Percentiles rank a stretch among this genome's conserved stretches.
phyloP scores from a whole-genome alignment of 306 rosid genomes.

The Quillaja saponaria region DNA sequence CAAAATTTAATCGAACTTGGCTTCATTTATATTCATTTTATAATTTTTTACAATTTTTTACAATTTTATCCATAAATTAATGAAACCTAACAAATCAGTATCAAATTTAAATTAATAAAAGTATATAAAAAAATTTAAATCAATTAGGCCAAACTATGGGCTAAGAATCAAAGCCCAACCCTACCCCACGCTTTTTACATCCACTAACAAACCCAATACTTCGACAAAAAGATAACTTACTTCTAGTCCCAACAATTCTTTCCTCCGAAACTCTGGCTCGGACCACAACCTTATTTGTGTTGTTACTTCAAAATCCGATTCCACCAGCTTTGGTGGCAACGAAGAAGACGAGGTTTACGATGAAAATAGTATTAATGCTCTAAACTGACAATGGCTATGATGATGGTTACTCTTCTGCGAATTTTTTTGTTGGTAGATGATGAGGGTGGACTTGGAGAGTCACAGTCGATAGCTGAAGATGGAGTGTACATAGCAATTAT shows the following conservation, averaged over 20 bases:
- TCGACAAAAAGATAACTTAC: too few species aligned
- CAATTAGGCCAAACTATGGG: not conserved
- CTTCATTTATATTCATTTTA: too few species aligned
- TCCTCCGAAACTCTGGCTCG: constrained; percentile 21
- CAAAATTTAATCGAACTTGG: too few species aligned
- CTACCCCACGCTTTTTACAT: not conserved
- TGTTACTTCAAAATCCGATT: constrained; percentile 41
- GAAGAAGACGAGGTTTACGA: constrained; percentile 10
- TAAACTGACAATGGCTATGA: not conserved
- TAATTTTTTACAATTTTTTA: too few species aligned
- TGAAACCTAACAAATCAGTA: too few species aligned
- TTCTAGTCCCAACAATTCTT: not conserved
- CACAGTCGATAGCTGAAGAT: constrained; percentile 36
- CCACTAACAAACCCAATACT: too few species aligned
- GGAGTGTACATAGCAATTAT: constrained; percentile 52
- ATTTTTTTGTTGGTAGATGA: constrained; percentile 13
- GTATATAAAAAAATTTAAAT: too few species aligned
- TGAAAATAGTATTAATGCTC: too few species aligned
- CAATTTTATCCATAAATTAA: too few species aligned
- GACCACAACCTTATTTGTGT: constrained; percentile 18
- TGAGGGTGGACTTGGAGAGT: constrained; percentile 21
- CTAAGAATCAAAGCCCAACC: not conserved
- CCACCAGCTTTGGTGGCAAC: constrained; percentile 16
- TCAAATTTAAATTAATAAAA: too few species aligned
- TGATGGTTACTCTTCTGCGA: not conserved